A percentile compares a stretch with the other conserved stretches of the same genome.
phyloP scores from a whole-genome alignment of 1,284 basidiomycete species.

The Cryptococcus depauperatus region DNA sequence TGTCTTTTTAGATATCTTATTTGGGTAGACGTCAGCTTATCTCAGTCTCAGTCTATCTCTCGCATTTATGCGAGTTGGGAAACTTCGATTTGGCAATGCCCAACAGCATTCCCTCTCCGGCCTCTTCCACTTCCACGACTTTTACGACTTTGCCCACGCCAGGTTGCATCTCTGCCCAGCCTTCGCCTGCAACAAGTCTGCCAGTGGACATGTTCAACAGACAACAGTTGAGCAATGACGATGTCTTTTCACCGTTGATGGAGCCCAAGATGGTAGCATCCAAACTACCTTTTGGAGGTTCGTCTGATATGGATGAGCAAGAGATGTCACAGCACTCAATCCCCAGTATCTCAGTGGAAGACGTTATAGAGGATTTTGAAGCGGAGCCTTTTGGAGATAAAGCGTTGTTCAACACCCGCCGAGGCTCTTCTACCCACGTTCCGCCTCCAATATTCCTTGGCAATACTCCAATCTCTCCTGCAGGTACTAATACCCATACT shows the following conservation, averaged over 20 bases:
- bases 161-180: constrained; percentile 8
- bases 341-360: background rate
- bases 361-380: background rate
- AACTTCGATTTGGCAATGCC: too few species aligned
- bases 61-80: too few species aligned
- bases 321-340: background rate
- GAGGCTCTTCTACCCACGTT: constrained; percentile 1
- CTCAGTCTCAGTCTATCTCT: background rate
- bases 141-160: constrained; percentile 15
- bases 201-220: background rate
- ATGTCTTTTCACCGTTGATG: constrained; percentile 9
- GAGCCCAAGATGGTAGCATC: background rate
- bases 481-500: constrained; percentile 3
- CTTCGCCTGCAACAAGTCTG: constrained; percentile 2
- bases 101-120: constrained; percentile 3
- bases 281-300: background rate
- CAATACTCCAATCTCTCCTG: constrained; percentile 1
- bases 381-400: constrained; percentile 13
- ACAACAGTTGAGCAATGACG: constrained; percentile 2
- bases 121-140: constrained; percentile 9
- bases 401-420: constrained; percentile 5
- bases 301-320: background rate
- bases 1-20: background rate
- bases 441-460: constrained; percentile 25
- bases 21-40: background rate